Evolutionary conservation across 345 rosid species (phyloP), one percentile per base, ranked within the genome.

Genomic region (Eucalyptus polyanthemos): DNA sequence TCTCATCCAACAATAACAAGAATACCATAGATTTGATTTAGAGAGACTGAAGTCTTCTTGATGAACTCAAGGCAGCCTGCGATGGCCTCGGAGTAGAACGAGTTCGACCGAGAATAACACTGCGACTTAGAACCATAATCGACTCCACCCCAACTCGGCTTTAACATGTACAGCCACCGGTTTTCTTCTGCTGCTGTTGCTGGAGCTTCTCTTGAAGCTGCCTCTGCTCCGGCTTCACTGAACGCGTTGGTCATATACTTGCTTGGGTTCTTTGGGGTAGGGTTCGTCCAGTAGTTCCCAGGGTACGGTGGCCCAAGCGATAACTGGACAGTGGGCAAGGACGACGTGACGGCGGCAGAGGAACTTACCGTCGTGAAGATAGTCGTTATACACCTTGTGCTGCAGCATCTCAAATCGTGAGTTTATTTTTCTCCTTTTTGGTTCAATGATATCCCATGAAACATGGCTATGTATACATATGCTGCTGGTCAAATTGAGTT

Each of bases 1-100:
- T 80, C 49, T 16, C 49, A 12, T 34, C 49, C 85, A 76, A n/a
- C 42, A 13, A 76, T 31, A 34, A 34, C 25, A 76, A 53, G 58
- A 53, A n/a, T 3, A 7, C 21, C 54, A 50, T 50, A 50, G 54
- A 50, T 89, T 80, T 94, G 91, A 45, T 94, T 94, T 4, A 89
- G 90, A 80, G 96, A 94, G 88, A 89, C 60, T 15, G 98, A 95
- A 9, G 93, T 93, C 37, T 95, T 93, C 88, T 95, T 95, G 90
- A 96, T 96, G 93, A 96, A 96, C 88, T 96, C 96, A 89, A 96
- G 92, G 90, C 98, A 96, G 51, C 95, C 98, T n/a, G 98, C 96
- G 87, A 95, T 96, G 86, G 96, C 96, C 90, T 96, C 97, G 2
- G 95, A 91, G 60, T 96, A 95, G 89, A 96, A 95, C 86, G 95